Evolutionary conservation across 2,329 filamentous ascomycete genomes (phyloP), one percentile per base, ranked within the genome.

Genomic region (Talaromyces verruculosus): DNA sequence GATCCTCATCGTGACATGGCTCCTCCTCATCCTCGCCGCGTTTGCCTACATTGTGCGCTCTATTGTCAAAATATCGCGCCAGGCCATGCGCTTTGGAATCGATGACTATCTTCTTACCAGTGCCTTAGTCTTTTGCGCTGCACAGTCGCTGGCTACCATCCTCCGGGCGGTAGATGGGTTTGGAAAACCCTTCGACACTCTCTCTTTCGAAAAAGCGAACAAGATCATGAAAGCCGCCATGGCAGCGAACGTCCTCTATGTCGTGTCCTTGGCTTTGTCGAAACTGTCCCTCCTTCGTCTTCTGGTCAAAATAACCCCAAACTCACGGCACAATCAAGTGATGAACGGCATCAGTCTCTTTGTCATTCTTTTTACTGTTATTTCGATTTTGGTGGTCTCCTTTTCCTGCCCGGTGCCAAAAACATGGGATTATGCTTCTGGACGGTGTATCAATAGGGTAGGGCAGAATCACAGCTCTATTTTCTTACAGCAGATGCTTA

Each of bases 1-100:
- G 5, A 60, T 60, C 57, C 57, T 60, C 37, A 60, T 60, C 22
- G 57, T n/a, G 37, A 60, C 57, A 60, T 45, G 57, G 57, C 39
- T 33, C 25, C 35, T 59, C 0, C 57, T 60, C 22, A 37, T 60
- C 22, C 39, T 60, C 57, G 39, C 39, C 39, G 39, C 57, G 22
- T 45, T 60, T 17, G 57, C 57, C 37, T 60, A 60, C 57, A 45
- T 60, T 30, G n/a, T 60, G 39, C 57, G 57, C 37, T 60, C 57
- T 13, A 45, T 45, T 25, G 19, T 59, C 35, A 33, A 60, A 22
- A 60, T 60, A 45, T 60, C 57, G 15, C 57, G 22, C 35, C 57
- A 45, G 37, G 57, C 57, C 30, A 60, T 45, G 37, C 37, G 22
- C 10, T 60, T 60, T 30, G 37, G 19, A 30, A 0, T 37, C 1